These are phyloP conservation scores for Fusarium agapanthi DNA, from an alignment of 2,329 filamentous ascomycete genomes.

Conservation along the genomic window DNA sequence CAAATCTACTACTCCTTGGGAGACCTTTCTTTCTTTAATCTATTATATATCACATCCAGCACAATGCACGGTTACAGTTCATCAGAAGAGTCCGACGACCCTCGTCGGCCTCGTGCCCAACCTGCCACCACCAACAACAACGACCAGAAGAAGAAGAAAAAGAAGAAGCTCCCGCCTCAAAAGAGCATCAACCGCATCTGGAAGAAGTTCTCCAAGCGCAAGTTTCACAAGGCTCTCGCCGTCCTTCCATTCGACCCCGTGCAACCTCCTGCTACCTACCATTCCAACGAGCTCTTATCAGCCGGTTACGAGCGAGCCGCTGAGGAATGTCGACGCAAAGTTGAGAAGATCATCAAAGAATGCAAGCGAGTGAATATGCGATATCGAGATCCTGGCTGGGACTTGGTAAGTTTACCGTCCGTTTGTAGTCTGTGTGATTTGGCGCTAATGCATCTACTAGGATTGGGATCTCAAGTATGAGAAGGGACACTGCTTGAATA, in stretches of 20 bases:
- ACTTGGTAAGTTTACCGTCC: slow-evolving; percentile 55
- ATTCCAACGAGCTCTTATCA: slow-evolving; percentile 67
- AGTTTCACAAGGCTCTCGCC: slow-evolving; percentile 71
- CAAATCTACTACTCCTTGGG: neutral
- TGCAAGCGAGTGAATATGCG: slow-evolving; percentile 81
- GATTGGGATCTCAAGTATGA: slow-evolving; percentile 75
- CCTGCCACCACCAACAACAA: slow-evolving; percentile 47
- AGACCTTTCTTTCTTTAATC: neutral
- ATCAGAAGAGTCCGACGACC: slow-evolving; percentile 60
- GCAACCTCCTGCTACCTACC: slow-evolving; percentile 58
- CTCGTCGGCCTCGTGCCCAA: slow-evolving; percentile 48
- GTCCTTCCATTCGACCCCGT: slow-evolving; percentile 72
- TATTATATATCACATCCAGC: neutral
- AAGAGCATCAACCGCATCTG: slow-evolving; percentile 73
- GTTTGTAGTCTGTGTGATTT: neutral
- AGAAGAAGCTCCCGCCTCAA: slow-evolving; percentile 66
- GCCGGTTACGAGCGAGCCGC: slow-evolving; percentile 70
- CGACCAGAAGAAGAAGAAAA: slow-evolving; percentile 59
- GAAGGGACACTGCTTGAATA: slow-evolving; percentile 64
- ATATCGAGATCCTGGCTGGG: slow-evolving; percentile 74
- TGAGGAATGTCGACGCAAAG: slow-evolving; percentile 70
- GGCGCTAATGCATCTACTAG: slow-evolving; percentile 46
- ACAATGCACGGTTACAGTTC: slow-evolving; percentile 59
- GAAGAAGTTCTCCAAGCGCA: slow-evolving; percentile 65
- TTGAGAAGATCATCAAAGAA: slow-evolving; percentile 67